phyloP scores from a whole-genome alignment of 2,329 filamentous ascomycete species.

The Podosphaera leucotricha region DNA sequence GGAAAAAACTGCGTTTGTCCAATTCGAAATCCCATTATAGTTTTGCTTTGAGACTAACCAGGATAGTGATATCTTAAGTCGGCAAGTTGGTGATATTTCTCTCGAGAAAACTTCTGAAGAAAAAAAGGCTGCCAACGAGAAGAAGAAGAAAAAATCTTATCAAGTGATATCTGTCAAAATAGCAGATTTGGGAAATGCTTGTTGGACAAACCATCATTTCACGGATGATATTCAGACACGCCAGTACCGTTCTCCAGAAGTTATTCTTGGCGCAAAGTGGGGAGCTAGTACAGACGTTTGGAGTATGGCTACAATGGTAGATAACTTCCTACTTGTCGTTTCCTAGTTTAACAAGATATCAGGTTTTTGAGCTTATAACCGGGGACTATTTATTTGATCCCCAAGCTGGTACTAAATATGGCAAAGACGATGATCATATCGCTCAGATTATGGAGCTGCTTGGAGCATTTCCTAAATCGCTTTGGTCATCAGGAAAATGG shows the following conservation, averaged over 20 bases:
- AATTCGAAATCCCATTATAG: not conserved
- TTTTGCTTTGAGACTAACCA: conserved; percentile 3
- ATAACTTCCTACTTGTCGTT: conserved; percentile 12
- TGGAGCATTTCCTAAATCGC: conserved; percentile 74
- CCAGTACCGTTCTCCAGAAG: conserved; percentile 91
- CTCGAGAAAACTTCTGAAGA: conserved; percentile 57
- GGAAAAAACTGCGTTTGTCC: conserved; percentile 77
- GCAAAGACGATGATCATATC: conserved; percentile 98
- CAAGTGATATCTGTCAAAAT: conserved; percentile 85
- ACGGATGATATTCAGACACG: conserved; percentile 98
- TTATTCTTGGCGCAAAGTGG: conserved; percentile 93
- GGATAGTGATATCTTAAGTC: conserved; percentile 59
- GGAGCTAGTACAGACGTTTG: conserved; percentile 97
- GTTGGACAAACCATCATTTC: conserved; percentile 97
- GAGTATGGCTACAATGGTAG: conserved; percentile 98
- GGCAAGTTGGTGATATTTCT: conserved; percentile 85
- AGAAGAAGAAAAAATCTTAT: conserved; percentile 23
- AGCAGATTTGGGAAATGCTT: conserved; percentile 91
- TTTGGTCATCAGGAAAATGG: conserved; percentile 89
- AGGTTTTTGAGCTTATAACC: conserved; percentile 95
- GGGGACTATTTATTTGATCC: conserved; percentile 97
- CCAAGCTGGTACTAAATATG: conserved; percentile 95
- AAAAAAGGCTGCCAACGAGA: conserved; percentile 35
- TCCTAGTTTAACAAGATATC: not conserved
- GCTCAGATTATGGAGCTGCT: conserved; percentile 96